Base-by-base conservation (phyloP, 2,329 filamentous ascomycete species). In the Xylaria sp. region DNA sequence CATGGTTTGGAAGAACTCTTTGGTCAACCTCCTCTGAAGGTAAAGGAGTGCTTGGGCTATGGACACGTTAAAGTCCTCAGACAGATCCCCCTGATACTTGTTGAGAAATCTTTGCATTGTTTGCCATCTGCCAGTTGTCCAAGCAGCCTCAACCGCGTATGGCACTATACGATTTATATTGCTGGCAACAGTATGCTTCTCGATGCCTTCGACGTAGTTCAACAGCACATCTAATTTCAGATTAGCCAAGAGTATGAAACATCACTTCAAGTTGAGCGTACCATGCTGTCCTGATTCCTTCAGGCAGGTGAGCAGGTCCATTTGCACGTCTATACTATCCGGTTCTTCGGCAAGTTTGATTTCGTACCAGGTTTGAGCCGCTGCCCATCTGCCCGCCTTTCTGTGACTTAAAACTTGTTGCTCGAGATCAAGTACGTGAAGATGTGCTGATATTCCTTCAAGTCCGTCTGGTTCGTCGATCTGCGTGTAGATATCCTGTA, bases 381-480 rank as follows among this genome's bases (percentile, higher is more conserved):
- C 92, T 15, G 92, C 89, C 94, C 95, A 99, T 65, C 94, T 85
- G 3, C 95, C 95, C 19, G 94, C 92, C 76, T 97, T 98, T 60
- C 91, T 88, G 77, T 99, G 93, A 70, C 96, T 92, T 58, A 97
- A 83, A 33, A 97, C 90, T 74, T 98, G 94, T 74, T 97, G 94
- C 63, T 97, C 91, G 52, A 97, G 89, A 68, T 96, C 92, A n/a
- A 98, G 81, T 11, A 93, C 87, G 61, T 91, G 90, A 2, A 98
- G 81, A 74, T 95, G 91, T 19, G 92, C 88, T 1, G 94, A 96
- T 64, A 99, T 94, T 2, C 95, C 95, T 74, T 98, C 94, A 35
- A 99, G 89, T 1, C 94, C 94, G 76, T 99, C 95, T 0, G 95
- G 96, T 71, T 99, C 95, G 72, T 99, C 95, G 64, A 99, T 98